Conservation (phyloP, 495 filamentous ascomycete genomes). For the Margaritispora aquatica region DNA sequence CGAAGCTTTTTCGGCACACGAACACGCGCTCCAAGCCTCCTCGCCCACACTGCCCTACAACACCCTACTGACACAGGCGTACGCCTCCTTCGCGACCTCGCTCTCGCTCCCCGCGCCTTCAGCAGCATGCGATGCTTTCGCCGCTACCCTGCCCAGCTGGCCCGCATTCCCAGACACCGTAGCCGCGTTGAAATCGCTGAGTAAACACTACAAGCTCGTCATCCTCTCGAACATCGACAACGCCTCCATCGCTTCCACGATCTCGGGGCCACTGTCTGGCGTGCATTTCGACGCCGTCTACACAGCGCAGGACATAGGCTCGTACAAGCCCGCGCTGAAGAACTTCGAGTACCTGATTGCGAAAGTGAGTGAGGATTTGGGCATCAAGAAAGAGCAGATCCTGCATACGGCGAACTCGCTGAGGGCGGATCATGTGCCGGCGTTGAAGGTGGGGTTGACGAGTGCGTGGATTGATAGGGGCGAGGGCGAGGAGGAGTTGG, state of each 20-base stretch:
- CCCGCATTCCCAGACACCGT: constrained; percentile 59
- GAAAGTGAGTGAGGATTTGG: constrained; percentile 36
- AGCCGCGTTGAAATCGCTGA: constrained; percentile 48
- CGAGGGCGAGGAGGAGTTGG: constrained; percentile 31
- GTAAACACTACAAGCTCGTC: constrained; percentile 58
- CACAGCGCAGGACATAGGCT: constrained; percentile 69
- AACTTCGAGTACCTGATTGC: constrained; percentile 60
- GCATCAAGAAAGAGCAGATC: constrained; percentile 45
- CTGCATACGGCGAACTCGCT: constrained; percentile 66
- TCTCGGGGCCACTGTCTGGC: constrained; percentile 41
- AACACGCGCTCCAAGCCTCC: constrained; percentile 4
- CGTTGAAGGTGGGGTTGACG: constrained; percentile 50
- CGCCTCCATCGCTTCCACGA: constrained; percentile 49
- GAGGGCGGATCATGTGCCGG: constrained; percentile 62
- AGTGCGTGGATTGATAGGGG: constrained; percentile 66
- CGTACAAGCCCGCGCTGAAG: constrained; percentile 61
- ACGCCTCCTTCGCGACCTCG: constrained; percentile 1
- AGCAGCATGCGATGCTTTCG: constrained; percentile 32
- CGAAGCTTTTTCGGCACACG: neutral
- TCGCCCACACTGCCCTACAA: constrained; percentile 9
- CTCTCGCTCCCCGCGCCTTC: constrained; percentile 31
- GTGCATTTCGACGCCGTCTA: constrained; percentile 59
- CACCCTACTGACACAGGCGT: constrained; percentile 3
- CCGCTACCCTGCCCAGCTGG: constrained; percentile 54
- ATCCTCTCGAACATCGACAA: constrained; percentile 69